Conservation (phyloP, 176 grass and related monocot genomes). For the Triticum monococcum region DNA sequence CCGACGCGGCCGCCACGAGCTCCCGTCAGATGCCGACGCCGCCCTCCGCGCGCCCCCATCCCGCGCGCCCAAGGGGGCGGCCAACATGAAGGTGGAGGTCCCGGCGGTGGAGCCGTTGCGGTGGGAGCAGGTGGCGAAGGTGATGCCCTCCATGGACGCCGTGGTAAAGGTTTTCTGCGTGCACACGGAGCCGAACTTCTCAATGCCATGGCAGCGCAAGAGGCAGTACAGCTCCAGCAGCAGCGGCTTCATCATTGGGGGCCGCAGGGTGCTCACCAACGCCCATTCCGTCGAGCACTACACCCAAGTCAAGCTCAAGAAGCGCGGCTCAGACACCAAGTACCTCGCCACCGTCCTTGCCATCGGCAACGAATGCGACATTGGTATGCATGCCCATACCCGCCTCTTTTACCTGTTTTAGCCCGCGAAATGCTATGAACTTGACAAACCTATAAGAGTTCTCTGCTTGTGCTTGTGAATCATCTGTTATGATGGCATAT, state of each 20-base stretch:
- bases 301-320: conserved; percentile 97
- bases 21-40: conserved; percentile 33
- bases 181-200: conserved; percentile 95
- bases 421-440: background rate
- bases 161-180: conserved; percentile 99
- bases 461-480: background rate
- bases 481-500: background rate
- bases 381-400: conserved; percentile 46
- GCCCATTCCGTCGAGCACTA: conserved; percentile 94
- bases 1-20: conserved; percentile 31
- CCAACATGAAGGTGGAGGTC: conserved; percentile 24
- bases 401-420: background rate
- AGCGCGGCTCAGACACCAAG: conserved; percentile 87
- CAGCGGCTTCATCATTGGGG: conserved; percentile 72
- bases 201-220: conserved; percentile 94
- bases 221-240: conserved; percentile 92
- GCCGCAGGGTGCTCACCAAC: conserved; percentile 83
- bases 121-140: conserved; percentile 79
- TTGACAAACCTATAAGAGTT: background rate
- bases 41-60: background rate
- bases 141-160: conserved; percentile 84
- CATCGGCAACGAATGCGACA: conserved; percentile 92
- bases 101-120: conserved; percentile 42
- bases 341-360: conserved; percentile 89
- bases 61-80: conserved; percentile 22